These are phyloP conservation scores for Picea glauca DNA, from an alignment of 75 land plant genomes.

Conservation along the genomic window DNA sequence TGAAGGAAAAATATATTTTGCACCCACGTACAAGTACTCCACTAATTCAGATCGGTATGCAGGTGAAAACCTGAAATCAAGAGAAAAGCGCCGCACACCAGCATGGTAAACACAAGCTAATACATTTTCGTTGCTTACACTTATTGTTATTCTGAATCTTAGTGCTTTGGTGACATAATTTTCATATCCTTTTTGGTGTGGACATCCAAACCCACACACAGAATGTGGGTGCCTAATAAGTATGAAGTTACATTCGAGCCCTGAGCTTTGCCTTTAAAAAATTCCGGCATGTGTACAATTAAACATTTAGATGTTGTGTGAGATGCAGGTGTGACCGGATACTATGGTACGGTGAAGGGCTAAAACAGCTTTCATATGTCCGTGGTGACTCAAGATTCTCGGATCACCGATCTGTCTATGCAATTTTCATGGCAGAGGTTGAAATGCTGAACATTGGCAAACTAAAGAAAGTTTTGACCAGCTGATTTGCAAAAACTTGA, in stretches of 20 bases:
- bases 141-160: too few species aligned
- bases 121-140: too few species aligned
- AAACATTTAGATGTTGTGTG: background rate
- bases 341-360: conserved; percentile 49
- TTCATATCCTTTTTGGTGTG: too few species aligned
- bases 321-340: conserved; percentile 52
- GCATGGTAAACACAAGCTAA: conserved; percentile 63
- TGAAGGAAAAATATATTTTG: conserved; percentile 86
- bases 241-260: too few species aligned
- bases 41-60: conserved; percentile 80
- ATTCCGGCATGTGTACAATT: background rate
- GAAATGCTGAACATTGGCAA: conserved; percentile 16
- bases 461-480: background rate
- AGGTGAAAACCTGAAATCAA: conserved; percentile 58
- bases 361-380: conserved; percentile 30
- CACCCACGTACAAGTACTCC: conserved; percentile 92
- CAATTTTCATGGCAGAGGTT: conserved; percentile 38
- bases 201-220: too few species aligned
- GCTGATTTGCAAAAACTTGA: too few species aligned
- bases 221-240: too few species aligned
- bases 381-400: conserved; percentile 39
- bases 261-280: too few species aligned
- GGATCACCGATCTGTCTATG: conserved; percentile 44
- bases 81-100: conserved; percentile 84
- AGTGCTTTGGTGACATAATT: too few species aligned